These are phyloP conservation scores for Heimioporus sp. DNA, from an alignment of 768 basidiomycete species.

Conservation along the genomic window DNA sequence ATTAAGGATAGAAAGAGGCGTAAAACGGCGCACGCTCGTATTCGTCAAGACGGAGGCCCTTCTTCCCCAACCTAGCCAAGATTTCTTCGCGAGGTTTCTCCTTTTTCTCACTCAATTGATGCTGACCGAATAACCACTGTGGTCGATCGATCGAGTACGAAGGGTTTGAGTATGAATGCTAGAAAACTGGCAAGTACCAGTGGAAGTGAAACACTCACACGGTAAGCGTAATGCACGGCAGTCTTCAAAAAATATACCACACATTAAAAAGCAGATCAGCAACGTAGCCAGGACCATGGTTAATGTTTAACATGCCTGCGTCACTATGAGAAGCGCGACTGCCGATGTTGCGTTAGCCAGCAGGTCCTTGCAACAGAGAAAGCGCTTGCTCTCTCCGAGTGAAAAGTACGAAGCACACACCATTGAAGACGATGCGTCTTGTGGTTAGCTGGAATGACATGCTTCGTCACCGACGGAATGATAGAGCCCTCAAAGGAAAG, in stretches of 20 bases:
- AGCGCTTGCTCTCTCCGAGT: not conserved
- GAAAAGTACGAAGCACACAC: constrained; percentile 23
- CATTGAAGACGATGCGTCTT: constrained; percentile 46
- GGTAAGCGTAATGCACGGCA: constrained; percentile 74
- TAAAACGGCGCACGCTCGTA: constrained; percentile 71
- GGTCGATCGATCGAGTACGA: not conserved
- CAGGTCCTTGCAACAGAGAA: not conserved
- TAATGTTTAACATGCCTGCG: constrained; percentile 42
- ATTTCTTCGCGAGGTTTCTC: constrained; percentile 71
- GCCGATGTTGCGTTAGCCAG: not conserved
- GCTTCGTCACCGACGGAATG: not conserved
- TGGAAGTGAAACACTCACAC: constrained; percentile 41
- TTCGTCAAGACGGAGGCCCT: constrained; percentile 76
- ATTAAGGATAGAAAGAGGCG: not conserved
- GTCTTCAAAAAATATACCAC: constrained; percentile 44
- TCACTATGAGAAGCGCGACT: constrained; percentile 52
- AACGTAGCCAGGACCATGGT: not conserved
- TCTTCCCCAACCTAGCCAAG: constrained; percentile 68
- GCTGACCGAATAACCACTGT: constrained; percentile 66
- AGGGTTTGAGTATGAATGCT: not conserved
- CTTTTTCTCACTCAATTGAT: constrained; percentile 53
- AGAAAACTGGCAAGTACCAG: not conserved
- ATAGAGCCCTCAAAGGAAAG: no score
- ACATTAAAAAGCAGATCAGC: constrained; percentile 2
- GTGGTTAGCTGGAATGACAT: constrained; percentile 34